These are phyloP conservation scores for Parastagonospora nodorum DNA, from an alignment of 2,329 filamentous ascomycete genomes.

Conservation along the genomic window DNA sequence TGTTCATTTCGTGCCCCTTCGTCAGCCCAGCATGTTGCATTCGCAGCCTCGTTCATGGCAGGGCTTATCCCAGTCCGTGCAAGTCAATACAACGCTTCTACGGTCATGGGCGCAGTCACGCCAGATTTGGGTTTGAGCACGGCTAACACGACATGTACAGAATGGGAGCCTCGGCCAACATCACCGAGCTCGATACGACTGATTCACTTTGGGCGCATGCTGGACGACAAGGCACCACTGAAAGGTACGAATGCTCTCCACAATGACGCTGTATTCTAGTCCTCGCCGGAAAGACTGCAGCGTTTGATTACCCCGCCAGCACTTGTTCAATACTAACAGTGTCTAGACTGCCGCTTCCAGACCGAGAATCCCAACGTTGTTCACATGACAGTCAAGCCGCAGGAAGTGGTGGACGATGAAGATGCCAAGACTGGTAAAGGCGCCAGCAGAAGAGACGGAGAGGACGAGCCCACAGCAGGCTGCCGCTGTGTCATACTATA, in stretches of 20 bases:
- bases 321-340: constrained; percentile 12
- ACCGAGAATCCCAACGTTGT: constrained; percentile 78
- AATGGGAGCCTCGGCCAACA: constrained; percentile 86
- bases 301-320: constrained; percentile 3
- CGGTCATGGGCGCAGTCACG: too few species aligned
- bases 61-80: neutral
- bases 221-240: constrained; percentile 85
- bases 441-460: constrained; percentile 56
- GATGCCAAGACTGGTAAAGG: constrained; percentile 70
- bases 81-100: too few species aligned
- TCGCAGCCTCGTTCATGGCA: neutral
- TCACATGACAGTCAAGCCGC: constrained; percentile 92
- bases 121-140: neutral
- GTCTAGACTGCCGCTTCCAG: constrained; percentile 77
- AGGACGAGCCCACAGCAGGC: constrained; percentile 60
- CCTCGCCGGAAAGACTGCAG: neutral
- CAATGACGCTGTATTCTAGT: neutral
- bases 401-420: constrained; percentile 82
- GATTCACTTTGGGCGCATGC: constrained; percentile 87
- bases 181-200: constrained; percentile 88
- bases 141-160: constrained; percentile 44
- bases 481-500: constrained; percentile 70
- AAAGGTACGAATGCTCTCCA: constrained; percentile 66
- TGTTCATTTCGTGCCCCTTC: neutral
- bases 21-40: neutral